Base-by-base conservation (phyloP, 805 yeast genomes). In the Blastobotrys parvus region DNA sequence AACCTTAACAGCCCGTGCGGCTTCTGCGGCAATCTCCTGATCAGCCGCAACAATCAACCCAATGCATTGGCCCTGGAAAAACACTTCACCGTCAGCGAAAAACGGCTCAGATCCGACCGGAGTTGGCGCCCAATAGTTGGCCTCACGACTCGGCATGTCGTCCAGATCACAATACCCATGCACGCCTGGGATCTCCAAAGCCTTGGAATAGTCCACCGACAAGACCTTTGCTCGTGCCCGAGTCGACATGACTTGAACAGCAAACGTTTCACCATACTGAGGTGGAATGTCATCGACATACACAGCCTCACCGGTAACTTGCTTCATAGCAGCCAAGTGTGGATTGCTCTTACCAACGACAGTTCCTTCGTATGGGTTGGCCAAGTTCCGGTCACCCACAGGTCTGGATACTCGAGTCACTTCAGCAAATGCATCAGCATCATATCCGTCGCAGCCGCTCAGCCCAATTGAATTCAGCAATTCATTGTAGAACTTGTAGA, bases 271-370 rank as follows among this genome's bases (percentile, higher is more conserved):
- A n/a, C 58, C 50, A 48, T 62, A 64, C 10, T 54, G 59, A 4
- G 69, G 67, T 3, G 74, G 71, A 17, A 69, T 55, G 46, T 70
- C 75, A 45, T 69, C 74, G 2, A 69, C 61, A 43, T 70, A 70
- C 18, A 56, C 53, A 0, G 74, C 74, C 45, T 70, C 74, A 13
- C 75, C 75, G n/a, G 69, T 58, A 4, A 67, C 72, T 48, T 70
- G 75, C 45, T 67, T 67, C 51, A 67, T 46, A 1, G 73, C 71
- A 38, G 70, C 67, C n/a, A 70, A 55, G 47, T 70, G 75, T 34
- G 69, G 66, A 21, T 63, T 48, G n/a, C 60, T 60, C 40, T 67
- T 64, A 22, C 75, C 74, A 16, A 69, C 59, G 27, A 69, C 54
- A 10, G 49, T 45, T 39, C 62, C 59, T 45, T 64, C 68, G 47